A percentile compares a stretch with the other conserved stretches of the same genome.
Conservation (phyloP, 805 yeast species). For the Metschnikowia cubensis region DNA sequence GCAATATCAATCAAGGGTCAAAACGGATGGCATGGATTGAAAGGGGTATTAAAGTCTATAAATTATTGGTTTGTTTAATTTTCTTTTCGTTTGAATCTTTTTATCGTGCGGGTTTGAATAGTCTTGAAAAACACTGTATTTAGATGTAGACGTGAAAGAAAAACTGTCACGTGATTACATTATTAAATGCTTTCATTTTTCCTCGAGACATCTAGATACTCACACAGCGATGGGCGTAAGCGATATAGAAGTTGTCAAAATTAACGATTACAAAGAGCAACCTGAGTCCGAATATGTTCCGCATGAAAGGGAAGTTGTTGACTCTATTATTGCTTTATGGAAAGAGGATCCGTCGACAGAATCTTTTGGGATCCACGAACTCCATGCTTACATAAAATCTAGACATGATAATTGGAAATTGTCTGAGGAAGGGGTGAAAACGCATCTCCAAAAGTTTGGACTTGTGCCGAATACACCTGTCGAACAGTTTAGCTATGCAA, state of each 20-base stretch:
- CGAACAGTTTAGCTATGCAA: constrained; percentile 47
- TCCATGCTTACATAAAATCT: constrained; percentile 47
- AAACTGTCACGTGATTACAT: background rate
- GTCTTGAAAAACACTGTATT: too few species aligned
- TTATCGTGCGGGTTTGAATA: too few species aligned
- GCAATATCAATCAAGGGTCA: too few species aligned
- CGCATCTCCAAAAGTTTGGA: constrained; percentile 53
- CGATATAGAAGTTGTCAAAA: constrained; percentile 31
- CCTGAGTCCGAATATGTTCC: constrained; percentile 40
- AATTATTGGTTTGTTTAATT: too few species aligned
- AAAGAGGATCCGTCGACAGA: constrained; percentile 62
- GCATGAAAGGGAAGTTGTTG: constrained; percentile 54
- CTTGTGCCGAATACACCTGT: constrained; percentile 33
- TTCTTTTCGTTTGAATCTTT: too few species aligned
- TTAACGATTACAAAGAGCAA: constrained; percentile 29
- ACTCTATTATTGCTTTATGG: constrained; percentile 63
- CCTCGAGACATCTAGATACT: background rate
- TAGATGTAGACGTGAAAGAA: background rate
- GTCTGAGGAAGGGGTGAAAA: constrained; percentile 53
- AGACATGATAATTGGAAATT: constrained; percentile 61
- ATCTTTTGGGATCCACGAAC: constrained; percentile 49
- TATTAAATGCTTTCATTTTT: background rate
- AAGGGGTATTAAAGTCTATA: too few species aligned
- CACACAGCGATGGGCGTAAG: background rate
- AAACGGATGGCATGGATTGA: too few species aligned